Evolutionary conservation across 2,329 filamentous ascomycete genomes (phyloP), one percentile per base, ranked within the genome.

Genomic region (Metarhizium sp.): DNA sequence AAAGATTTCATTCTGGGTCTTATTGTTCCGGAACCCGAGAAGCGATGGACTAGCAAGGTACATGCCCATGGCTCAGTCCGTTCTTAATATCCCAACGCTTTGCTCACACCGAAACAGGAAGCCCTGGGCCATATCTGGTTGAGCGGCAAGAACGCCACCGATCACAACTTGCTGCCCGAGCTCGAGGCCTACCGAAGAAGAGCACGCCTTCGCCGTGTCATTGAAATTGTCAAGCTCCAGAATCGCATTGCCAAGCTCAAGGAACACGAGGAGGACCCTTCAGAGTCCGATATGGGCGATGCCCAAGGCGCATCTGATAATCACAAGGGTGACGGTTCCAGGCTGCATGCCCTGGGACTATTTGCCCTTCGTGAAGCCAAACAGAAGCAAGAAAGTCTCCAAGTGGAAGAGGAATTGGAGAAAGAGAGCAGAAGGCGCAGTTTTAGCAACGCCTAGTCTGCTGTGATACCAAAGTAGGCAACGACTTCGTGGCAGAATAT

Each of bases 111-210:
- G 14, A 8, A 51, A 61, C 60, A 90, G 82, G 78, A 90, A 75
- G 89, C 92, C 48, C 76, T 96, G 52, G 78, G 82, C 57, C 92
- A 96, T 72, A 78, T 82, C 58, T 97, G 92, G 92, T 84, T 97
- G 65, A 94, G 84, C 67, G 92, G 92, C 71, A 81, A 94, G 76
- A 94, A 84, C 59, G 94, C 94, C 59, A 90, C 88, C 59, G 92
- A 97, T 73, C 91, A 96, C 82, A 92, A 99, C 79, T 82, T 99
- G 81, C 76, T 99, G 71, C 94, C 94, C 62, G 94, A 99, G 76
- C 95, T 99, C 78, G 63, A 63, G 64, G 89, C 88, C 73, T 87
- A 91, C 53, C 95, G 94, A 77, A 90, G 95, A 73, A 91, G 91
- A 73, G 90, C 90, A 56, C 90, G 91, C 59, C 87, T 99, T 63